phyloP scores from a whole-genome alignment of 441 rosid species.

The Gossypium davidsonii region DNA sequence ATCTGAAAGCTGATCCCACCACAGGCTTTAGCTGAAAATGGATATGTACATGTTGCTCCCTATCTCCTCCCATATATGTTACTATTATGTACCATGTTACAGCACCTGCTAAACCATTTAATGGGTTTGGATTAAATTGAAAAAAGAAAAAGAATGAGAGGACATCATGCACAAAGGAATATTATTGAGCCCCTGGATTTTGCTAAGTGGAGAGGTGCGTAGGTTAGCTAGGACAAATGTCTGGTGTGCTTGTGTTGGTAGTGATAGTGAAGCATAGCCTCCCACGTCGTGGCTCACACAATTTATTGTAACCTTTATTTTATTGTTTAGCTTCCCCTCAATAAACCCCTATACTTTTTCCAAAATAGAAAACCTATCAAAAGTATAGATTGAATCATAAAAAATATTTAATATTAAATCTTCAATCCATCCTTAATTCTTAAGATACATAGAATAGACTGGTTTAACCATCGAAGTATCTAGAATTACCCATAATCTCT shows the following conservation, averaged over 20 bases:
- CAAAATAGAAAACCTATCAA: no score
- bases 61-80: not conserved
- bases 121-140: not conserved
- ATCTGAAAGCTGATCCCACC: not conserved
- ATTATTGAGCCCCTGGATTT: not conserved
- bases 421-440: no score
- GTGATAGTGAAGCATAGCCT: not conserved
- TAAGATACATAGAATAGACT: no score
- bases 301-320: not conserved
- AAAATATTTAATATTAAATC: no score
- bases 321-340: not conserved
- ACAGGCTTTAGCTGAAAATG: not conserved
- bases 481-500: no score
- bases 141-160: not conserved
- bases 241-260: not conserved
- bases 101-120: no score
- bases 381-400: no score
- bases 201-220: not conserved
- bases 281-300: not conserved
- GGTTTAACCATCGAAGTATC: no score
- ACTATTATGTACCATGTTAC: no score
- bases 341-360: not conserved
- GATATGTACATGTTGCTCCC: not conserved
- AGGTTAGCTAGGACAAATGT: not conserved
- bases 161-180: not conserved